These are phyloP conservation scores for Sonneratia alba DNA, from an alignment of 345 rosid species.

Conservation along the genomic window DNA sequence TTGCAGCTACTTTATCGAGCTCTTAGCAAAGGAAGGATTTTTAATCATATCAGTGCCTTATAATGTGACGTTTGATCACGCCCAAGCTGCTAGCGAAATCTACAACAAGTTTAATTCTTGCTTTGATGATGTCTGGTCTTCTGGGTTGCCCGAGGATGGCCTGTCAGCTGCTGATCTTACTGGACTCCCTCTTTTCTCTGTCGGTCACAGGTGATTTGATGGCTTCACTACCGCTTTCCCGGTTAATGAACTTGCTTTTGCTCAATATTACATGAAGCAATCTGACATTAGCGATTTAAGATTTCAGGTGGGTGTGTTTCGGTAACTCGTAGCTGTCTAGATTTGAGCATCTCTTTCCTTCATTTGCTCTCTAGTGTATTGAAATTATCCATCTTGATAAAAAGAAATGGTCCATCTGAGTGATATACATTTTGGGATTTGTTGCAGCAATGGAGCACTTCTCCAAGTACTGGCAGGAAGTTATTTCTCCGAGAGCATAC, in stretches of 20 bases:
- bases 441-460: constrained; percentile 82
- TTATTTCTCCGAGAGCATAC: constrained; percentile 77
- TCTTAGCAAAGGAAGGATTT: constrained; percentile 79
- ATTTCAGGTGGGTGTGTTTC: not conserved
- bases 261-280: not conserved
- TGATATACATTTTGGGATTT: not conserved
- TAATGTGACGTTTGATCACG: constrained; percentile 89
- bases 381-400: not conserved
- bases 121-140: constrained; percentile 40
- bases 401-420: not conserved
- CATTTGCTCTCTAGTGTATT: not conserved
- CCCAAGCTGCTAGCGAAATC: constrained; percentile 59
- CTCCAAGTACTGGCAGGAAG: constrained; percentile 83
- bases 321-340: not conserved
- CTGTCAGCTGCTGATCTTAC: constrained; percentile 46
- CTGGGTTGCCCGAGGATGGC: constrained; percentile 51
- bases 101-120: constrained; percentile 68
- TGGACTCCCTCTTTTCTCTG: constrained; percentile 64
- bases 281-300: not conserved
- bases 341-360: constrained; percentile 2
- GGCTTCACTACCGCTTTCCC: not conserved
- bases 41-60: constrained; percentile 69
- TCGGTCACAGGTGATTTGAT: constrained; percentile 66
- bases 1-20: constrained; percentile 64
- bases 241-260: not conserved